phyloP scores from a whole-genome alignment of 2,329 filamentous ascomycete species.

The Pseudocercospora vitis region DNA sequence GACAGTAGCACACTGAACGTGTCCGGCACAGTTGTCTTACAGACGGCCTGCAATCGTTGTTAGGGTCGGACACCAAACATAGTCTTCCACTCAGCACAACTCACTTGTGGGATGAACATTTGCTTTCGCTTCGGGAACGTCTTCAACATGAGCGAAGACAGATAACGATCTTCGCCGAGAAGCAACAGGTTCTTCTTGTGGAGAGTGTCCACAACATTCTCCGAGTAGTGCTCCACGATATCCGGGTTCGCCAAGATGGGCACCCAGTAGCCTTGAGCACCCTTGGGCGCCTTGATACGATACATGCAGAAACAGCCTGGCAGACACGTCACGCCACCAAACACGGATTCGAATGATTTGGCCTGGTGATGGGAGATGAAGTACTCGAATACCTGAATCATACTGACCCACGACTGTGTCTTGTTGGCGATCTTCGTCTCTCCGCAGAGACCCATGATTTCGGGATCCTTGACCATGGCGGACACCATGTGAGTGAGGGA shows the following conservation, averaged over 20 bases:
- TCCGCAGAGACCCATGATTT: conserved; percentile 98
- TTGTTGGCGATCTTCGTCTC: conserved; percentile 99
- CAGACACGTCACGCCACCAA: conserved; percentile 97
- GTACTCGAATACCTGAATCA: conserved; percentile 99
- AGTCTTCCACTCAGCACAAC: neutral
- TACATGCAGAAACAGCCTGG: conserved; percentile 99
- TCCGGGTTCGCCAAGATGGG: conserved; percentile 97
- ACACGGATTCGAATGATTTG: conserved; percentile 97
- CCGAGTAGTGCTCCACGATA: conserved; percentile 97
- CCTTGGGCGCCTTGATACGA: conserved; percentile 98
- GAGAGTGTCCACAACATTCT: conserved; percentile 96
- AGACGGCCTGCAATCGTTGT: conserved; percentile 72
- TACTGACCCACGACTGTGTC: conserved; percentile 87
- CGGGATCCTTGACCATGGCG: conserved; percentile 97
- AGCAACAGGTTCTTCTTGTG: conserved; percentile 96
- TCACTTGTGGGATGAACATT: conserved; percentile 74
- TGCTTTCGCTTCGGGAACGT: conserved; percentile 99
- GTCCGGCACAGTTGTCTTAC: conserved; percentile 96
- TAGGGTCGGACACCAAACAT: too few relatives aligned
- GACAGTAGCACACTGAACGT: conserved; percentile 89
- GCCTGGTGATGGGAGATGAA: conserved; percentile 97
- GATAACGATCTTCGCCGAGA: conserved; percentile 89
- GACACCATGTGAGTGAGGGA: conserved; percentile 98
- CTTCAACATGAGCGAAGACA: conserved; percentile 95
- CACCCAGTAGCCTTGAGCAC: conserved; percentile 98